Evolutionary conservation across 2,329 filamentous ascomycete genomes (phyloP).

Genomic region (Tothia fuscella): DNA sequence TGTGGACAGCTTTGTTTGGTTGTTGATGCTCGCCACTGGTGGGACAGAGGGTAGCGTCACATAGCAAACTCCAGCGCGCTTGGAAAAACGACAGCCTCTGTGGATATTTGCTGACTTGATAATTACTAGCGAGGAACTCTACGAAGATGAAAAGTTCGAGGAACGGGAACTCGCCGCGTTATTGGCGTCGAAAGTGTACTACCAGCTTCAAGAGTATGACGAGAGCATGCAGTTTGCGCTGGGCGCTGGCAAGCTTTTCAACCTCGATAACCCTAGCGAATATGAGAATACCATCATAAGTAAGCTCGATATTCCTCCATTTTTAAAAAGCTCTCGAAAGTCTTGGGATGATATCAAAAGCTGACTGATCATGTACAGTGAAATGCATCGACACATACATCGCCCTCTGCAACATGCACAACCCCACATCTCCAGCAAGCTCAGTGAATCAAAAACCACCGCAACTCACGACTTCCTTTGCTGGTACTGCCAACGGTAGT

Average conservation of each 20-base stretch:
- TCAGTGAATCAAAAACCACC: conserved; percentile 42
- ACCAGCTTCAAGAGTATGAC: conserved; percentile 96
- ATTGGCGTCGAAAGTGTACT: conserved; percentile 95
- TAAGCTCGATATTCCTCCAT: conserved; percentile 23
- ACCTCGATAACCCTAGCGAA: conserved; percentile 80
- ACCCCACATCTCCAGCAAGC: conserved; percentile 38
- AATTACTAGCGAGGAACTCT: conserved; percentile 70
- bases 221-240: conserved; percentile 98
- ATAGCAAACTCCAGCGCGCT: too few relatives aligned
- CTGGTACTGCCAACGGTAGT: conserved; percentile 51
- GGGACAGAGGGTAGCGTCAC: too few relatives aligned
- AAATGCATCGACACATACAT: conserved; percentile 99
- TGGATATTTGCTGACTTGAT: background rate
- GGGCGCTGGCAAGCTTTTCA: conserved; percentile 87
- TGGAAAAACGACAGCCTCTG: background rate
- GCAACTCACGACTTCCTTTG: conserved; percentile 72
- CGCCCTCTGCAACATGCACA: conserved; percentile 54
- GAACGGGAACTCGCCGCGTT: conserved; percentile 89
- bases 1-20: too few relatives aligned
- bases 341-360: background rate
- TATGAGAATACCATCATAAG: conserved; percentile 98
- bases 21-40: too few relatives aligned
- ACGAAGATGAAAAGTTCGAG: conserved; percentile 90
- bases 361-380: conserved; percentile 33
- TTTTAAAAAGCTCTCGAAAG: background rate